A percentile compares a stretch with the other conserved stretches of the same genome.
Evolutionary conservation across 2,329 filamentous ascomycete species (phyloP).

Genomic region (Coniochaeta hoffmannii): DNA sequence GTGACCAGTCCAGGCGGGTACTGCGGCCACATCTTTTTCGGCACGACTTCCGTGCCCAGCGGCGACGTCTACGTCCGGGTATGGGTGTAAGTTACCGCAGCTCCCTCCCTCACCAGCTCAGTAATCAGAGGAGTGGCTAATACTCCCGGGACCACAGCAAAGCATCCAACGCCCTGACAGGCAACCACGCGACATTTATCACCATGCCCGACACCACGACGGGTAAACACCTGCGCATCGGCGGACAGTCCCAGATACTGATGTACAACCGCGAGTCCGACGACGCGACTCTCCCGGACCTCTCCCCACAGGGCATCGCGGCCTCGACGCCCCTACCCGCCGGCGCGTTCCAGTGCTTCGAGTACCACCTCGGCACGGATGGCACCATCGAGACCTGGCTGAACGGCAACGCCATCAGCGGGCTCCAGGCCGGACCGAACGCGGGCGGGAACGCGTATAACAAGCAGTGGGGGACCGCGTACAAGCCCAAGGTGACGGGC

Average conservation of each 20-base stretch:
- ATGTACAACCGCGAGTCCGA: constrained; percentile 52
- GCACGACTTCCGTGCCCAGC: constrained; percentile 45
- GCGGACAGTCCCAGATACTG: constrained; percentile 51
- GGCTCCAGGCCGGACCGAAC: constrained; percentile 45
- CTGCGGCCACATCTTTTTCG: constrained; percentile 55
- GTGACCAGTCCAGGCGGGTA: constrained; percentile 46
- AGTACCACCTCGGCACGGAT: constrained; percentile 52
- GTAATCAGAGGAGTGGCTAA: not conserved
- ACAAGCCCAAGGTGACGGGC: constrained; percentile 44
- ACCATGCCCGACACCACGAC: constrained; percentile 51
- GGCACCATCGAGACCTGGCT: constrained; percentile 56
- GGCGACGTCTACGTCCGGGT: constrained; percentile 51
- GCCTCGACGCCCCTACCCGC: constrained; percentile 42
- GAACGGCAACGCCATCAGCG: constrained; percentile 41
- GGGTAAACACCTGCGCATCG: constrained; percentile 55
- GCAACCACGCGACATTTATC: constrained; percentile 54
- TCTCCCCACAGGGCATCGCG: constrained; percentile 49
- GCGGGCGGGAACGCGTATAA: constrained; percentile 19
- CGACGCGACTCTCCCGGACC: constrained; percentile 18
- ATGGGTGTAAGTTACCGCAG: constrained; percentile 45
- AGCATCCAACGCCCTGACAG: constrained; percentile 47
- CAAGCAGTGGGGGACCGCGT: constrained; percentile 40
- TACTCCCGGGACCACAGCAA: constrained; percentile 32
- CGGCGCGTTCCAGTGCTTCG: constrained; percentile 49
- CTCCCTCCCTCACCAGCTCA: no score